Base-by-base conservation (phyloP, 148 eudicot genomes). In the Diospyros lotus region DNA sequence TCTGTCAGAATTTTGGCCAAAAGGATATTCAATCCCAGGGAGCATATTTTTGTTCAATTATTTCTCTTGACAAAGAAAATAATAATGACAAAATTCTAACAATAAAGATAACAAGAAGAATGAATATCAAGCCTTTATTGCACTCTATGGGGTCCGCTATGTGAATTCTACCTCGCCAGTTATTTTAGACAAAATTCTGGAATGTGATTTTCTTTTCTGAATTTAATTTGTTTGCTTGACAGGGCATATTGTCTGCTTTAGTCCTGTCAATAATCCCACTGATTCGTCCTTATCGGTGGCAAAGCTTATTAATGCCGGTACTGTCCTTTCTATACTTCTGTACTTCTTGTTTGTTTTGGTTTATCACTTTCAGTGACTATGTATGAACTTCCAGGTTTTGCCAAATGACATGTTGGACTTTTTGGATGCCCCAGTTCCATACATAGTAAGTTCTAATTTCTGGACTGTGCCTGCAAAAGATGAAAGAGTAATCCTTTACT, bases 391-490 rank as follows among this genome's bases (percentile, higher is more conserved):
- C 65, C 95, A 95, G 98, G 85, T 95, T 79, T 82, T 95, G 75
- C 97, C 98, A 4, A 88, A 90, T 84, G 97, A 92, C 89, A 95
- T 95, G 97, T 87, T 90, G 77, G 98, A 92, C 78, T 95, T 95
- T 80, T 82, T 95, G 85, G 98, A 95, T 83, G 98, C 98, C 53
- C 98, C 98, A 42, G 98, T 92, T 61, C 98, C 98, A 17, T 95
- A 90, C 84, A 78, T 95, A 66, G 97, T 95, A 85, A 95, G 97
- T 87, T 69, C 13, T 64, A 58, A 40, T 5, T 50, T 50, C 61
- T 42, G 59, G 53, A 52, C 38, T 8, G 53, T 28, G 28, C 56
- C 58, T 18, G 71, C n/a, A 50, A 68, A 58, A 50, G 48, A 40
- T 14, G 55, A 68, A 50, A n/a, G 11, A 48, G 6, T 8, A 10